Percentiles rank a stretch among this genome's conserved stretches.
These are phyloP conservation scores for Oryza nivara DNA, from an alignment of 176 grass and related monocot genomes.

Conservation along the genomic window DNA sequence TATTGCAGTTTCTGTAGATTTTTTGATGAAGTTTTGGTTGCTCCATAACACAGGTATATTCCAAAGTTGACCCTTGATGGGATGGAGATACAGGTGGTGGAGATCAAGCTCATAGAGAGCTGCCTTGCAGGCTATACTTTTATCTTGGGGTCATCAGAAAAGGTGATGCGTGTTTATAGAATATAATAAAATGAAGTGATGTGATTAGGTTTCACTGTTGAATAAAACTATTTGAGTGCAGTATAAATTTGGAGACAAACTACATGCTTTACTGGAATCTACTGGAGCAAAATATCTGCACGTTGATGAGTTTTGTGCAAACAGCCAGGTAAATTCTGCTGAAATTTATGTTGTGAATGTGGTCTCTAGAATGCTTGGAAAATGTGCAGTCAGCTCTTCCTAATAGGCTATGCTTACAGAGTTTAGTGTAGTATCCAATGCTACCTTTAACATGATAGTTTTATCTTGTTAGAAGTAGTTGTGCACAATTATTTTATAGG, in stretches of 20 bases:
- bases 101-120: slow-evolving; percentile 58
- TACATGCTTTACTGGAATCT: slow-evolving; percentile 63
- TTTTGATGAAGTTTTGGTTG: slow-evolving; percentile 12
- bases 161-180: slow-evolving; percentile 49
- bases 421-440: background rate
- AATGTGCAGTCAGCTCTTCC: background rate
- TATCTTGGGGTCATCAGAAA: slow-evolving; percentile 68
- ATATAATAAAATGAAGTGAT: background rate
- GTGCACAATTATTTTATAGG: slow-evolving; percentile 34
- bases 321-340: slow-evolving; percentile 69
- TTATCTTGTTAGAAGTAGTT: slow-evolving; percentile 28
- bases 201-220: background rate
- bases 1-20: slow-evolving; percentile 39
- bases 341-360: slow-evolving; percentile 21
- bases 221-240: slow-evolving; percentile 44
- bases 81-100: slow-evolving; percentile 67
- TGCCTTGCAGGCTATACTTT: slow-evolving; percentile 73
- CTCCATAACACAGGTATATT: slow-evolving; percentile 55
- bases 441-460: background rate
- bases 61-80: slow-evolving; percentile 73
- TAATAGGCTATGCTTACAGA: background rate
- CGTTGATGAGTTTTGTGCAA: slow-evolving; percentile 72
- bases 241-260: slow-evolving; percentile 92
- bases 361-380: slow-evolving; percentile 10
- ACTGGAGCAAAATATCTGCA: slow-evolving; percentile 74